phyloP scores from a whole-genome alignment of 495 filamentous ascomycete genomes.

The Aspergillus conjunctus region DNA sequence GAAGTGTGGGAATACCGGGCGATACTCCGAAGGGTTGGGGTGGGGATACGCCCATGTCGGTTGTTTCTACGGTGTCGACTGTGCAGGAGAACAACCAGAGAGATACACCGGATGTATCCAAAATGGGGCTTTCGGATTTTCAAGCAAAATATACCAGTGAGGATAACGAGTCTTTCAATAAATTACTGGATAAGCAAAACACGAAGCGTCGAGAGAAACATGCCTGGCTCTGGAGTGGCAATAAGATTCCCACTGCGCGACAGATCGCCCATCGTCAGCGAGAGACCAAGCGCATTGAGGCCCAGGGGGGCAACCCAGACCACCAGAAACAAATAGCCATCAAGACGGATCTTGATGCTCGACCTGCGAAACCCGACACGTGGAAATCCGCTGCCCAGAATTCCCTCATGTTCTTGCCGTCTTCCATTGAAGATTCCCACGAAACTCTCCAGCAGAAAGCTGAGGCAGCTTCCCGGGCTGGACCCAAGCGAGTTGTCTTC shows the following conservation, averaged over 20 bases:
- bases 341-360: conserved; percentile 61
- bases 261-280: conserved; percentile 79
- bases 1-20: conserved; percentile 50
- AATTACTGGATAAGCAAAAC: conserved; percentile 89
- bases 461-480: conserved; percentile 70
- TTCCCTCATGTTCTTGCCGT: conserved; percentile 82
- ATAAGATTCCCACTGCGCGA: conserved; percentile 84
- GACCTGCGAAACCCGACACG: conserved; percentile 75
- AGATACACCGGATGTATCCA: conserved; percentile 68
- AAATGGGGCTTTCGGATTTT: conserved; percentile 79
- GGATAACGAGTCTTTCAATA: conserved; percentile 95
- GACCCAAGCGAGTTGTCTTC: conserved; percentile 76
- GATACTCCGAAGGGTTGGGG: conserved; percentile 51
- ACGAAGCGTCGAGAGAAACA: conserved; percentile 77
- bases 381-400: conserved; percentile 79
- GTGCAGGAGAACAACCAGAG: conserved; percentile 30
- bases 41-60: conserved; percentile 69
- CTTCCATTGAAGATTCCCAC: conserved; percentile 62
- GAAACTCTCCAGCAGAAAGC: conserved; percentile 68
- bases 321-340: conserved; percentile 48
- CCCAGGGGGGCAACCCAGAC: conserved; percentile 34
- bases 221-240: conserved; percentile 83
- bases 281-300: conserved; percentile 61
- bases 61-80: conserved; percentile 47
- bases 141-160: conserved; percentile 94